Conservation (phyloP, 1,284 basidiomycete genomes). For the Thecaphora frezii region DNA sequence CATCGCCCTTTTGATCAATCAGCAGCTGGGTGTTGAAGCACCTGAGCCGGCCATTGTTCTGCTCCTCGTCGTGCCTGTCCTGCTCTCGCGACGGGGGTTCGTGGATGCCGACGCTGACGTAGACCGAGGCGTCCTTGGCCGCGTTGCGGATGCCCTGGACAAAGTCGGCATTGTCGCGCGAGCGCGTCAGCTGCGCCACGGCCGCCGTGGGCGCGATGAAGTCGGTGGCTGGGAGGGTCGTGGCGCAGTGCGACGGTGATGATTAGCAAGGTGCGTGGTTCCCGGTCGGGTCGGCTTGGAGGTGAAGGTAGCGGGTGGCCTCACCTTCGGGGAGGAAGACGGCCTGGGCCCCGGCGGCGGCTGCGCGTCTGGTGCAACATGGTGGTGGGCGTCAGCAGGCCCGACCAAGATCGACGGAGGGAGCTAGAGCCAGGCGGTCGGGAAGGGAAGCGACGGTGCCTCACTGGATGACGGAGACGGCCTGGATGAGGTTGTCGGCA, state of each 20-base stretch:
- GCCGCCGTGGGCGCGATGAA: constrained; percentile 61
- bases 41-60: constrained; percentile 44
- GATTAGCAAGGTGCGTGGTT: too few relatives aligned
- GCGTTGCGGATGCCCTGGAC: constrained; percentile 56
- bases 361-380: constrained; percentile 45
- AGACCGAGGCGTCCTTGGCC: constrained; percentile 60
- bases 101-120: constrained; percentile 63
- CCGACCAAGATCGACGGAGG: too few relatives aligned
- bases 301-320: constrained; percentile 15
- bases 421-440: neutral
- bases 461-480: constrained; percentile 52
- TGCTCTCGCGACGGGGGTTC: constrained; percentile 56
- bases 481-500: constrained; percentile 42
- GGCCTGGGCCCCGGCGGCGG: constrained; percentile 60
- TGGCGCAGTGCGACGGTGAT: too few relatives aligned
- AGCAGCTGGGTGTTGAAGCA: constrained; percentile 64
- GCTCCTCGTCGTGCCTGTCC: constrained; percentile 43
- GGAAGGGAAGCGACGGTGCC: neutral
- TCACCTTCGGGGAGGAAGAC: constrained; percentile 62
- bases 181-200: constrained; percentile 47
- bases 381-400: neutral
- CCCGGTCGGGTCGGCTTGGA: too few relatives aligned
- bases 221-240: constrained; percentile 58
- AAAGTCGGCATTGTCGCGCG: constrained; percentile 49
- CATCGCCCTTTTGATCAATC: constrained; percentile 60